Evolutionary conservation across 2,329 filamentous ascomycete species (phyloP), one percentile per base, ranked within the genome.

Genomic region (Hirsutella minnesotensis): DNA sequence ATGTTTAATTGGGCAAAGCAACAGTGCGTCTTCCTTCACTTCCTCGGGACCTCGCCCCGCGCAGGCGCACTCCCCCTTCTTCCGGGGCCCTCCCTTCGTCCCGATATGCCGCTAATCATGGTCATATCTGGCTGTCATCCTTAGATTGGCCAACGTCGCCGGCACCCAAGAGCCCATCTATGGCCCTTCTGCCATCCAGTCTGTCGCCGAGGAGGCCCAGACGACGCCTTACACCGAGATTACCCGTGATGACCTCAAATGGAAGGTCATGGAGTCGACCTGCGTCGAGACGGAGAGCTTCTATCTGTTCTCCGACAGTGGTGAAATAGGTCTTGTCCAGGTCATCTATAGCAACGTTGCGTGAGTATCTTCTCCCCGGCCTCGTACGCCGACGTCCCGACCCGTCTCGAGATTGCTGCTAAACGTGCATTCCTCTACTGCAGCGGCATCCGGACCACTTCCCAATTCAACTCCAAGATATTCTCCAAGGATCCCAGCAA

Each of bases 1-100:
- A 92, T 86, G 81, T 89, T 94, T 72, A 92, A 87, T 72, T 95
- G 88, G 88, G 82, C 88, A 55, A 92, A 94, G 69, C 83, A 90
- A 67, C 80, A 83, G 87, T 92, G 72, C 67, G 85, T 49, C 50
- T 38, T 20, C 16, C 9, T 21, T 27, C 12, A 27, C 24, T 7
- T 27, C 24, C 24, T 27, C 12, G 24, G 24, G 12, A 7, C 12
- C 24, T 27, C 12, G 7, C 24, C 7, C 24, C 12, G 24, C 24
- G 24, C 13, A 27, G 41, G 42, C 46, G 39, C 45, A 40, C 44
- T 39, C 41, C 36, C 39, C 44, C 34, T 42, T 20, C 13, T 5
- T 18, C 20, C 19, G 9, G 24, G 20, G 42, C 39, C 39, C 46
- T 39, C 22, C 9, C 40, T 37, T 43, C 35, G 42, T 44, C 37